Evolutionary conservation across 257 asterid species (phyloP), one percentile per base, ranked within the genome.

Genomic region (Forsythia viridissima): DNA sequence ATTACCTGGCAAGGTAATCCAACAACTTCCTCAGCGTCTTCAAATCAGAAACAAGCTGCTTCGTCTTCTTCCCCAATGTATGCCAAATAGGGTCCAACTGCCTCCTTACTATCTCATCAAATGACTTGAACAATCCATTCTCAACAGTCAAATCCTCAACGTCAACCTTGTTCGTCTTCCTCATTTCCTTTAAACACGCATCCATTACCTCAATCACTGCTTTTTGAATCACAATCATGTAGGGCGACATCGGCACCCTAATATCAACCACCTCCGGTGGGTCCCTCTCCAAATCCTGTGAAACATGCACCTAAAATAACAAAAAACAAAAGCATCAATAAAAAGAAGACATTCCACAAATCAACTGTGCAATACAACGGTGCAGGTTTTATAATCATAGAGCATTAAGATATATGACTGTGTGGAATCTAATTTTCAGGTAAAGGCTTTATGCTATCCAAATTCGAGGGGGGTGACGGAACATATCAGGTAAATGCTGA

Each of bases 1-100:
- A 67, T 70, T 90, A 95, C 98, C 99, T 95, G 63, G 91, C 91
- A 13, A 95, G 97, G 84, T 95, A 95, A 86, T 95, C 99, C 89
- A 95, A 86, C 87, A 95, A 82, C 88, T 95, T 95, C 77, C 99
- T 85, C 82, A 95, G 66, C 59, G 99, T 92, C 96, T 89, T 95
- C 89, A 95, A 88, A 87, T 95, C 99, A 16, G 97, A 93, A 86
- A 95, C 99, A 76, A 95, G 93, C 83, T 95, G 99, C 84, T 92
- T 95, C 0, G 99, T 95, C 78, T 91, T 90, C 92, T 91, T 92
- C 86, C 98, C 98, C 72, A 95, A 73, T 59, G 97, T 95, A 83
- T 95, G 99, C 99, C 99, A 95, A 83, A 93, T 95, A 70, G 99
- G 99, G 84, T 95, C 98, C 87, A 95, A 86, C 80, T 95, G 99